These are phyloP conservation scores for Macrocybe sp. DNA, from an alignment of 1,284 basidiomycete species.

Conservation along the genomic window DNA sequence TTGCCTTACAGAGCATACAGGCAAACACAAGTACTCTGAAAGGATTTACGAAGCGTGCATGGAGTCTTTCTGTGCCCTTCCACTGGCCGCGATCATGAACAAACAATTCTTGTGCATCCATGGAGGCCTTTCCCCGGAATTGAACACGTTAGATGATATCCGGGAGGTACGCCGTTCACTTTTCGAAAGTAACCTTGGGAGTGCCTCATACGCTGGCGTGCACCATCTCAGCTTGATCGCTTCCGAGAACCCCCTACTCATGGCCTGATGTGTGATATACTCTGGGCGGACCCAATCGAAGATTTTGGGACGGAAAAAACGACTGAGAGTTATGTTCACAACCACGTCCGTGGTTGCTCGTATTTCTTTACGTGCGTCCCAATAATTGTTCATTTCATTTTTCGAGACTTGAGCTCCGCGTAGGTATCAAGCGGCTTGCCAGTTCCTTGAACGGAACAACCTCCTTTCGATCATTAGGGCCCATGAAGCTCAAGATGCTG, in stretches of 20 bases:
- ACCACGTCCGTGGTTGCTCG: conserved; percentile 92
- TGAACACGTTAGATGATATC: conserved; percentile 89
- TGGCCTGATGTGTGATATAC: conserved; percentile 92
- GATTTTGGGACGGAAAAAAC: conserved; percentile 92
- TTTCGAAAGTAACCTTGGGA: not conserved
- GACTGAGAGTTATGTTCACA: conserved; percentile 83
- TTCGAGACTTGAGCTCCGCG: conserved; percentile 5
- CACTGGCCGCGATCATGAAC: conserved; percentile 94
- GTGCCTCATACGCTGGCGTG: conserved; percentile 4
- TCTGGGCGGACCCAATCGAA: conserved; percentile 94
- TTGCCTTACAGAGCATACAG: conserved; percentile 30
- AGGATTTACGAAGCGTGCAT: conserved; percentile 88
- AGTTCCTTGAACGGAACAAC: conserved; percentile 92
- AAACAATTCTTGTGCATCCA: conserved; percentile 97
- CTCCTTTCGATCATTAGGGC: conserved; percentile 93
- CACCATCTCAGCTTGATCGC: conserved; percentile 70
- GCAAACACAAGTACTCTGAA: conserved; percentile 93
- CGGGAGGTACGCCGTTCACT: conserved; percentile 49
- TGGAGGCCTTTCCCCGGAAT: conserved; percentile 87
- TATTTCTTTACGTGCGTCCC: conserved; percentile 87
- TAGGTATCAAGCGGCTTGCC: conserved; percentile 90
- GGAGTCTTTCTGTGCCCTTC: conserved; percentile 90
- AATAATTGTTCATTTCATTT: not conserved
- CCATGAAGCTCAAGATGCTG: conserved; percentile 94
- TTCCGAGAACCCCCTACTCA: conserved; percentile 94